A percentile compares a stretch with the other conserved stretches of the same genome.
phyloP scores from a whole-genome alignment of 225 moss, liverwort and hornwort genomes.

The Straminergon stramineum region DNA sequence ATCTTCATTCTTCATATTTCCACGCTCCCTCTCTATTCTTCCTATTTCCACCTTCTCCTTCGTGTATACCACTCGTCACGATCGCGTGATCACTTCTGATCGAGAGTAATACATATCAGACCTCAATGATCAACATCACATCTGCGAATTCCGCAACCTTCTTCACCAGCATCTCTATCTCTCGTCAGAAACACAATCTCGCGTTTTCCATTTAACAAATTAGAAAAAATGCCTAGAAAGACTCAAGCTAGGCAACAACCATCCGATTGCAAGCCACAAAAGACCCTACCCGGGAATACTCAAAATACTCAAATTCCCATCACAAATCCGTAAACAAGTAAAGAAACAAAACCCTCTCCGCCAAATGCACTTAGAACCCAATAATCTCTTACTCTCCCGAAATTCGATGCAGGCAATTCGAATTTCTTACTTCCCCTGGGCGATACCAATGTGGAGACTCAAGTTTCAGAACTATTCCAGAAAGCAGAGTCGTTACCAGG shows the following conservation, averaged over 20 bases:
- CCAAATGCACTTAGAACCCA: background rate
- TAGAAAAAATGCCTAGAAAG: background rate
- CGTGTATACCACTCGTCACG: background rate
- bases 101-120: background rate
- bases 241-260: background rate
- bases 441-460: background rate
- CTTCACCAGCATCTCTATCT: background rate
- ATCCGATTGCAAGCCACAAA: background rate
- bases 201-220: background rate
- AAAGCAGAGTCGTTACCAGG: background rate
- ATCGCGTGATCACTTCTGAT: background rate
- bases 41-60: background rate
- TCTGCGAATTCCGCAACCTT: background rate
- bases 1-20: constrained; percentile 54
- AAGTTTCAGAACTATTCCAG: background rate
- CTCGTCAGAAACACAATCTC: background rate
- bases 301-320: background rate
- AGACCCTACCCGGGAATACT: background rate
- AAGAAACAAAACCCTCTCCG: background rate
- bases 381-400: background rate
- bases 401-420: background rate
- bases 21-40: background rate
- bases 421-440: background rate
- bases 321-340: background rate
- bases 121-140: background rate